Base-by-base conservation (phyloP, 306 rosid genomes). In the Rosa persica region DNA sequence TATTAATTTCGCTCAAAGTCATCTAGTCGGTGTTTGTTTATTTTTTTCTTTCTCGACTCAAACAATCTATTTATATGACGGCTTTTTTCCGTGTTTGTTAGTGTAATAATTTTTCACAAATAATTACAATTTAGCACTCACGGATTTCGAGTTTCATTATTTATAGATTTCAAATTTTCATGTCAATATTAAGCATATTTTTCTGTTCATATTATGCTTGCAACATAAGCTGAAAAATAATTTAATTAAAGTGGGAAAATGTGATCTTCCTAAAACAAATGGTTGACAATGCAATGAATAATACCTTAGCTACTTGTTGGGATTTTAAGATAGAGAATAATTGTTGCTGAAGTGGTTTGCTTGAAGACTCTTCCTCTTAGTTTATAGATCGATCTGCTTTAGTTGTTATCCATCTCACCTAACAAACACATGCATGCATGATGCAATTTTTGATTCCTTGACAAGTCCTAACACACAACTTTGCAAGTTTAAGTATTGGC, bases 351-450 rank as follows among this genome's bases (percentile, higher is more conserved):
- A 30, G 69, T n/a, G n/a, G n/a, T n/a, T n/a, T n/a, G 20, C 20
- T 12, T 9, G 67, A 61, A 27, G 19, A 27, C 10, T 12, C 8
- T 61, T 27, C 67, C 8, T 61, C 67, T 12, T 25, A 27, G 39
- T 61, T 61, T 61, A 27, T 12, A 61, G 67, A 61, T 61, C 67
- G 43, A 64, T 36, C n/a, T 64, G 23, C 69, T 36, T 64, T 64
- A 64, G 69, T 64, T 64, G 69, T 64, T 64, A 64, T 36, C 44
- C 0, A 64, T 15, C 69, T 16, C 39, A 64, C 69, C 69, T 64
- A 64, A 64, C 43, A 64, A 34, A 64, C 69, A 64, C 22, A 64
- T 34, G 69, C 69, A 64, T 15, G 42, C 20, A 16, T 61, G 43
- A 6, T 6, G 10, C 4, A 0, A 0, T 34, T 36, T 64, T 15